Evolutionary conservation across 306 rosid species (phyloP), one percentile per base, ranked within the genome.

Genomic region (Oxytropis ochrocephala): DNA sequence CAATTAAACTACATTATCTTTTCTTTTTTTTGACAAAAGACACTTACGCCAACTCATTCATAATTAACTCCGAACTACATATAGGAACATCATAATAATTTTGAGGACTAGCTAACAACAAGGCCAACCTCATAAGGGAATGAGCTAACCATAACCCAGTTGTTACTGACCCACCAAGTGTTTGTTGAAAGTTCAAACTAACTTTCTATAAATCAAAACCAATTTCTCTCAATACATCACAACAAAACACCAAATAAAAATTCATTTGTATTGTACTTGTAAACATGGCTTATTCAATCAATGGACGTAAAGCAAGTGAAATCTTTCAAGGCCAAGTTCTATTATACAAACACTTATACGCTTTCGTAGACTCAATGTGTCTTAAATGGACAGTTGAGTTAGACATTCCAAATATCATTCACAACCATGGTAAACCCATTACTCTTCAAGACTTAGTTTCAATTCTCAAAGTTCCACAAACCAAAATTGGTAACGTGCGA

Each of bases 341-440:
- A n/a, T 48, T 78, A 17, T 71, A 78, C 39, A 71, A 4, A 36
- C 69, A 64, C 70, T 5, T 48, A 3, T 65, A 3, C 11, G 42
- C 24, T 13, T 41, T 21, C 29, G 0, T 65, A 8, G 52, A 49
- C 7, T 48, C 74, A 2, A 64, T 54, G 69, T 32, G 32, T 41
- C 74, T 78, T 0, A 78, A 78, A 39, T 79, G 80, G 59, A 77
- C 46, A 0, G 8, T 86, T 70, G 64, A 83, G 60, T 51, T 71
- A 13, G 7, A 16, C 64, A 56, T 78, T 46, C 74, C 82, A 64
- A 33, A 27, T 38, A 77, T 70, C 35, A 77, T 77, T 18, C 67
- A 77, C 73, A 75, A 7, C 11, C 73, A 70, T 44, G 77, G 81
- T 44, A 38, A 80, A 53, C 87, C 91, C 1, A 72, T 83, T 11